Evolutionary conservation across 306 rosid species (phyloP).

Genomic region (Vigna mungo): DNA sequence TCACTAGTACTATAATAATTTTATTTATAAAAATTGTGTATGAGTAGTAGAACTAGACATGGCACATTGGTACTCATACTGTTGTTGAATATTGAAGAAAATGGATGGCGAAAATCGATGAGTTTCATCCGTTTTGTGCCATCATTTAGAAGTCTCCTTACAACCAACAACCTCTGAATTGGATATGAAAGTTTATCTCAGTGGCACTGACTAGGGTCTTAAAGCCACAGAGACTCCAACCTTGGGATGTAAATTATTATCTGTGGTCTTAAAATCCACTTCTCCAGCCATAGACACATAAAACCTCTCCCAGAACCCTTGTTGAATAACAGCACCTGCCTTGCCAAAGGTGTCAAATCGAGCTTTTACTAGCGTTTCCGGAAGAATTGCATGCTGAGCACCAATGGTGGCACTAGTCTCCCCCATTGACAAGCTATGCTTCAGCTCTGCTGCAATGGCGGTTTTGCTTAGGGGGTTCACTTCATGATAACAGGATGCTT

Average conservation of each 20-base stretch:
- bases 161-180: conserved; percentile 40
- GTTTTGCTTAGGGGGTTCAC: conserved; percentile 62
- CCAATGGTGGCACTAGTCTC: conserved; percentile 61
- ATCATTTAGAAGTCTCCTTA: conserved; percentile 23
- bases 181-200: conserved; percentile 10
- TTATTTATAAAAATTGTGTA: conserved; percentile 33
- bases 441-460: conserved; percentile 72
- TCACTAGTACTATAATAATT: conserved; percentile 21
- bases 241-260: conserved; percentile 43
- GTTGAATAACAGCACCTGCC: conserved; percentile 64
- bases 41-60: conserved; percentile 13
- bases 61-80: background rate
- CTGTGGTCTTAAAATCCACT: conserved; percentile 51
- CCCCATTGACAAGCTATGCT: conserved; percentile 53
- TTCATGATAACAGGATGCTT: conserved; percentile 57
- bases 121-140: conserved; percentile 35
- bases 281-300: conserved; percentile 67
- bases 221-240: conserved; percentile 70
- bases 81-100: conserved; percentile 42
- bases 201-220: conserved; percentile 45
- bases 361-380: conserved; percentile 59
- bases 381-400: conserved; percentile 65
- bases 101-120: background rate
- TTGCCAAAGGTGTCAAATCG: conserved; percentile 58
- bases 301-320: conserved; percentile 57